Evolutionary conservation across 768 basidiomycete species (phyloP).

Genomic region (Boletus vinaceobasis): DNA sequence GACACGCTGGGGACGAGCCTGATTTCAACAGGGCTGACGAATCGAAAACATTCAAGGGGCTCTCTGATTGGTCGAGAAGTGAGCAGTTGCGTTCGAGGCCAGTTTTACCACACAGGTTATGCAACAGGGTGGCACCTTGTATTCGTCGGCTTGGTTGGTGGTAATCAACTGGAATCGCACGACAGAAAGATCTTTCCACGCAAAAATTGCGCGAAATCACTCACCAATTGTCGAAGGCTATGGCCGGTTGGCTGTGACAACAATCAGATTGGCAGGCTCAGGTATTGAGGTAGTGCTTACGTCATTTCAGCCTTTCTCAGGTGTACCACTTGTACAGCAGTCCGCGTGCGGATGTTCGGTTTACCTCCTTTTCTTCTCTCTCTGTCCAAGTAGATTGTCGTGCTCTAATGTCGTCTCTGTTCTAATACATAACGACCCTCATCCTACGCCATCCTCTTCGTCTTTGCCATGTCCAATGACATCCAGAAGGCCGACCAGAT

Average conservation of each 20-base stretch:
- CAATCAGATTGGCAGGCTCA: constrained; percentile 10
- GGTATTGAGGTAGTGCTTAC: constrained; percentile 23
- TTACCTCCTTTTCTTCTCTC: constrained; percentile 17
- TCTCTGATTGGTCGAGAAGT: not conserved
- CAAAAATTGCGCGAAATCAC: constrained; percentile 8
- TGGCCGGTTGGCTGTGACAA: constrained; percentile 5
- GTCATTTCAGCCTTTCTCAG: constrained; percentile 18
- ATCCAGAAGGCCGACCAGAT: constrained; percentile 79
- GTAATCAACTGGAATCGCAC: not conserved
- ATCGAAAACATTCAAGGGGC: not conserved
- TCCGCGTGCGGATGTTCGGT: constrained; percentile 17
- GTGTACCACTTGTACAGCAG: constrained; percentile 14
- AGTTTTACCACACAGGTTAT: not conserved
- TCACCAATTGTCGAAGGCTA: not conserved
- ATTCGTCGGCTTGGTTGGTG: not conserved
- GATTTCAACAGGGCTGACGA: not conserved
- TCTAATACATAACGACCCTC: constrained; percentile 22
- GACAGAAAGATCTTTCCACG: not conserved
- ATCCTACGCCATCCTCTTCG: not conserved
- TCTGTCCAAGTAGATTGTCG: constrained; percentile 18
- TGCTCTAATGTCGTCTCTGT: constrained; percentile 30
- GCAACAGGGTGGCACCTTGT: not conserved
- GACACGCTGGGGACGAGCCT: not conserved
- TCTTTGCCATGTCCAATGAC: constrained; percentile 50
- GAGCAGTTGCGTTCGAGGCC: not conserved